Evolutionary conservation across 139 green algal genomes (phyloP).

Genomic region (Tetraselmis striata): DNA sequence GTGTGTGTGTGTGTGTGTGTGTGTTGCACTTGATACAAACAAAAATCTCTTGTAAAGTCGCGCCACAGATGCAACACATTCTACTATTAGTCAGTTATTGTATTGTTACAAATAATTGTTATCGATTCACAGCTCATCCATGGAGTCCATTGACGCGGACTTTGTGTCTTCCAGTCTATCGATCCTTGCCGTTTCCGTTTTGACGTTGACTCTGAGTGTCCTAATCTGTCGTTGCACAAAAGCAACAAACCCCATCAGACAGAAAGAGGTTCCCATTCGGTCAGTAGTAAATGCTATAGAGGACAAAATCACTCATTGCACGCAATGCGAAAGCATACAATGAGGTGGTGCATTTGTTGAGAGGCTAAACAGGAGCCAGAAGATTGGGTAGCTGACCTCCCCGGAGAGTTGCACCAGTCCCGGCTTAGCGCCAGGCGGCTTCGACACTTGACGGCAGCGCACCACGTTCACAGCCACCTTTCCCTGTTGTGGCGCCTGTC

Average conservation of each 20-base stretch:
- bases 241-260: not conserved
- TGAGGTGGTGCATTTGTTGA: too few relatives aligned
- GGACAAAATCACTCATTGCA: not conserved
- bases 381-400: slow-evolving; percentile 4
- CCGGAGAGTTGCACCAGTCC: slow-evolving; percentile 17
- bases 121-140: not conserved
- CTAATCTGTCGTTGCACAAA: not conserved
- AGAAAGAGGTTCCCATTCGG: too few relatives aligned
- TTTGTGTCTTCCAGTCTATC: not conserved
- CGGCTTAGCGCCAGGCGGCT: slow-evolving; percentile 18
- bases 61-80: too few relatives aligned
- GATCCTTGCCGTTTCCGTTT: not conserved
- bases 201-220: not conserved
- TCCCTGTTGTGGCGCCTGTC: not conserved
- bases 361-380: too few relatives aligned
- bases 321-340: too few relatives aligned
- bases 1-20: too few relatives aligned
- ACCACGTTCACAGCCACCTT: slow-evolving; percentile 13
- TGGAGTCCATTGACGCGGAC: not conserved
- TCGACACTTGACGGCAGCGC: slow-evolving; percentile 15
- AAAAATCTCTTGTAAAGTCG: too few relatives aligned
- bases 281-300: too few relatives aligned
- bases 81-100: too few relatives aligned
- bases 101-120: not conserved
- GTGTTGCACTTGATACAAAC: too few relatives aligned